Conservation (phyloP, 257 asterid genomes). For the Ehretia macrophylla region DNA sequence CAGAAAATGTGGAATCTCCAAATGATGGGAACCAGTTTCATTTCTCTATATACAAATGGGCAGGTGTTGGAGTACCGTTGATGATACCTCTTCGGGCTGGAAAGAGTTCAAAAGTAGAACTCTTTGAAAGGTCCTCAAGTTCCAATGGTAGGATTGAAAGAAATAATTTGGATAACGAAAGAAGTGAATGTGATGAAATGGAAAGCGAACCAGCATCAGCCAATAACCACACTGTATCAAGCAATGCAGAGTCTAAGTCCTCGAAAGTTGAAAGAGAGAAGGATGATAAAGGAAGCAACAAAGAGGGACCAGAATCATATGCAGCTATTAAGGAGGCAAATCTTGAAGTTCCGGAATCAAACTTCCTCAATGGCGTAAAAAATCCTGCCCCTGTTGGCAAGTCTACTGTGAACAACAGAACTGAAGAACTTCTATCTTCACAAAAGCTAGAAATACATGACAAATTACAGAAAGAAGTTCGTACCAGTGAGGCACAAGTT, state of each 20-base stretch:
- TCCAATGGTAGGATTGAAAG: slow-evolving; percentile 30
- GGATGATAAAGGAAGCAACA: slow-evolving; percentile 14
- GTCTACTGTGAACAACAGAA: slow-evolving; percentile 8
- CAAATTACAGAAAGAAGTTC: slow-evolving; percentile 17
- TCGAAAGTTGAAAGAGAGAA: slow-evolving; percentile 13
- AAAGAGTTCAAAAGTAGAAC: slow-evolving; percentile 24
- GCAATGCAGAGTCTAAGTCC: slow-evolving; percentile 10
- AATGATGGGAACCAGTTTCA: slow-evolving; percentile 47
- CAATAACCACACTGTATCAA: slow-evolving; percentile 9
- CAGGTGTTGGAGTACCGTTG: slow-evolving; percentile 59
- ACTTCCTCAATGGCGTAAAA: slow-evolving; percentile 13
- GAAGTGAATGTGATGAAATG: slow-evolving; percentile 16
- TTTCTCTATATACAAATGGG: slow-evolving; percentile 93
- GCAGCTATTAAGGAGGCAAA: slow-evolving; percentile 4
- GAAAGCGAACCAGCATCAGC: slow-evolving; percentile 2
- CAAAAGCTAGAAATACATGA: slow-evolving; percentile 16
- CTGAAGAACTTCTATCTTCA: slow-evolving; percentile 21
- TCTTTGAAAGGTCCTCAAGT: slow-evolving; percentile 25
- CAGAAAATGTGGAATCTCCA: slow-evolving; percentile 18
- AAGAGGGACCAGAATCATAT: slow-evolving; percentile 8
- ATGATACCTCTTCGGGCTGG: slow-evolving; percentile 34
- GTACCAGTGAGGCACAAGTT: slow-evolving; percentile 19
- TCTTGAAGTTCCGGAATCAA: slow-evolving; percentile 23
- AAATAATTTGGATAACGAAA: neutral
- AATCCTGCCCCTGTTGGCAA: slow-evolving; percentile 10